phyloP scores from a whole-genome alignment of 805 yeast species.

The Grigorovia humatica region DNA sequence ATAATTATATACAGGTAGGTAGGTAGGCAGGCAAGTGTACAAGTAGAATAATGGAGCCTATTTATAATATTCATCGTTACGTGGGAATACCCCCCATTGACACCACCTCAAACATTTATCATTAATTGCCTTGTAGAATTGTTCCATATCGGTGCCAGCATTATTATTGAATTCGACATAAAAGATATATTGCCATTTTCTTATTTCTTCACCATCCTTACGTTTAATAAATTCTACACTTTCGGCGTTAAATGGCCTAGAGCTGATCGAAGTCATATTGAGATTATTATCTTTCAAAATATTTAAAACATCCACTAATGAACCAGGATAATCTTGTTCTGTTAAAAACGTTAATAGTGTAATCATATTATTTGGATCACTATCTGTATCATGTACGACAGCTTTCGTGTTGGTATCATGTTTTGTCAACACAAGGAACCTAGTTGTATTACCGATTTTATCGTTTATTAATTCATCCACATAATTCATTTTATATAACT shows the following conservation, averaged over 20 bases:
- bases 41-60: not conserved
- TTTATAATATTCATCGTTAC: constrained; percentile 33
- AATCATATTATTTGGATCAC: constrained; percentile 15
- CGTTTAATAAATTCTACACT: not conserved
- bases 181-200: constrained; percentile 70
- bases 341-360: constrained; percentile 59
- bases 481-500: constrained; percentile 47
- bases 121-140: constrained; percentile 35
- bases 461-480: constrained; percentile 57
- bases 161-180: constrained; percentile 50
- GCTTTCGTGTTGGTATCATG: constrained; percentile 7
- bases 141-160: constrained; percentile 18
- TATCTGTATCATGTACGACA: not conserved
- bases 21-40: no score
- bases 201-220: constrained; percentile 1
- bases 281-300: constrained; percentile 45
- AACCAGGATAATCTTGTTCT: constrained; percentile 59
- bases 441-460: constrained; percentile 63
- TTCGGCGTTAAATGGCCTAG: constrained; percentile 51
- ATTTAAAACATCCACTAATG: constrained; percentile 54
- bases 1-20: no score
- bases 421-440: constrained; percentile 63
- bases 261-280: constrained; percentile 60
- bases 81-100: constrained; percentile 49
- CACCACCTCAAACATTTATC: constrained; percentile 39